Conservation (phyloP, 176 grass and related monocot species). For the Cenchrus fungigraminus region DNA sequence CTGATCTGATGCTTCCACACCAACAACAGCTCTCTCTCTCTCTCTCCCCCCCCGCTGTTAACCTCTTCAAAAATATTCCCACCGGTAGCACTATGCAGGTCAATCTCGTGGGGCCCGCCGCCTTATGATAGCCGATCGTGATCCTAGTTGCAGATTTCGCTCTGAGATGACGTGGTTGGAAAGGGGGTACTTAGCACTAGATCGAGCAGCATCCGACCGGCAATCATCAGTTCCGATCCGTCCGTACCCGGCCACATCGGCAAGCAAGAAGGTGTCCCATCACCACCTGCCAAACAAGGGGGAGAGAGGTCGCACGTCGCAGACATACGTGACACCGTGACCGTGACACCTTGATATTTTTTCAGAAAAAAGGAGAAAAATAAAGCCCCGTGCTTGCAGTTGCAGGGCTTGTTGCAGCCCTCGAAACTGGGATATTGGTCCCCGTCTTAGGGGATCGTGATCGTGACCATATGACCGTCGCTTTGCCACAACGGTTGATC, state of each 20-base stretch:
- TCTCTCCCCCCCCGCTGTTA: not conserved
- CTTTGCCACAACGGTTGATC: constrained; percentile 7
- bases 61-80: not conserved
- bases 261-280: not conserved
- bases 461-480: not conserved
- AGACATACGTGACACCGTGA: not conserved
- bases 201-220: not conserved
- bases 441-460: constrained; percentile 6
- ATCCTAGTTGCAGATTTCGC: not conserved
- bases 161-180: not conserved
- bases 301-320: constrained; percentile 6
- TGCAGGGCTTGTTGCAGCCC: constrained; percentile 1
- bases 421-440: constrained; percentile 40
- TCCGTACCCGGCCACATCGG: not conserved
- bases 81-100: not conserved
- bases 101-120: not conserved
- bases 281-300: constrained; percentile 19
- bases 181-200: not conserved
- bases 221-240: not conserved
- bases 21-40: not conserved
- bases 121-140: not conserved
- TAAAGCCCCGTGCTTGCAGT: not conserved
- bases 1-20: not conserved
- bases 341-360: constrained; percentile 24
- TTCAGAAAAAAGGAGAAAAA: no score